phyloP scores from a whole-genome alignment of 1,139 yeast species.

The Candida glucosophila region DNA sequence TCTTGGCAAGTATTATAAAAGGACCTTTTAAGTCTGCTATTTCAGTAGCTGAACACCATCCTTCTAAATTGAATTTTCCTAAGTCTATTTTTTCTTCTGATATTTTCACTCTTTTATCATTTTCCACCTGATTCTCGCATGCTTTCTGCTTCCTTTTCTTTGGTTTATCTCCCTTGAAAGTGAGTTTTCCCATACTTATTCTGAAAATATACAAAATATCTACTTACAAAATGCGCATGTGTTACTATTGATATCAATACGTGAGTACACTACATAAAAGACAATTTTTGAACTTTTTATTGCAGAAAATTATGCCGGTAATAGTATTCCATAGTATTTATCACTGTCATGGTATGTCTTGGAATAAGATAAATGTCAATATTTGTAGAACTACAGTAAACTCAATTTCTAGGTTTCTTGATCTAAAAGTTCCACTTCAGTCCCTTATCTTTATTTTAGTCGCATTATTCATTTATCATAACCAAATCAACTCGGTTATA shows the following conservation, averaged over 20 bases:
- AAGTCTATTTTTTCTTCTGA: not conserved
- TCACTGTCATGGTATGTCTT: too few relatives aligned
- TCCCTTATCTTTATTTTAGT: not conserved
- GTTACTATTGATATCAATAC: too few relatives aligned
- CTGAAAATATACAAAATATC: too few relatives aligned
- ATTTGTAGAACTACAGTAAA: slow-evolving; percentile 5
- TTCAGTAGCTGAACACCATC: slow-evolving; percentile 7
- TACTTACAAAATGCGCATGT: too few relatives aligned
- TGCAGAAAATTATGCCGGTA: too few relatives aligned
- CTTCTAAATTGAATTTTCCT: slow-evolving; percentile 2
- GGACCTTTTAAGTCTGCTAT: slow-evolving; percentile 8
- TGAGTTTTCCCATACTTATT: slow-evolving; percentile 8
- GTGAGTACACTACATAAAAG: too few relatives aligned
- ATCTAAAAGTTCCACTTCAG: slow-evolving; percentile 1
- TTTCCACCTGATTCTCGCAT: slow-evolving; percentile 1
- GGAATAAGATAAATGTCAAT: slow-evolving; percentile 4
- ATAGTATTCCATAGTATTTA: too few relatives aligned
- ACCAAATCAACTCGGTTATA: too few relatives aligned
- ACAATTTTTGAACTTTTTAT: too few relatives aligned
- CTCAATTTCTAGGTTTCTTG: slow-evolving; percentile 4
- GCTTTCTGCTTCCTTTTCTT: slow-evolving; percentile 4
- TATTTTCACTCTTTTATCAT: not conserved
- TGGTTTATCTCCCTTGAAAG: slow-evolving; percentile 8
- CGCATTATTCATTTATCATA: too few relatives aligned
- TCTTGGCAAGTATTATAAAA: slow-evolving; percentile 4